Base-by-base conservation (phyloP, 805 yeast genomes). In the Crinitomyces ghanaensis region DNA sequence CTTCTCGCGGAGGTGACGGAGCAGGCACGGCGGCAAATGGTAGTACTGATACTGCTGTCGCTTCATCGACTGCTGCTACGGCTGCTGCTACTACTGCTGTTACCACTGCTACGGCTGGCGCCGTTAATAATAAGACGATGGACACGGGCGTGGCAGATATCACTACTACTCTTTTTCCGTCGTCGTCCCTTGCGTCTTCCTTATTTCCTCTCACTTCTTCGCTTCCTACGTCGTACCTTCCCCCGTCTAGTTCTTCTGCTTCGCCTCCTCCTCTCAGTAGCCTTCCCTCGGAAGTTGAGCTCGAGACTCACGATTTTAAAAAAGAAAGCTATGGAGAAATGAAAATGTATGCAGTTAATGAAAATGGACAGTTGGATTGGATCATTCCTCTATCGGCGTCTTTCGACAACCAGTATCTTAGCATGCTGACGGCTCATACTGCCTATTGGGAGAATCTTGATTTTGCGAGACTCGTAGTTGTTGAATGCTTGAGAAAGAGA, bases 401-500 rank as follows among this genome's bases (percentile, higher is more conserved):
- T 12, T 68, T 86, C 41, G 93, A 84, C 41, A 71, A 83, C 31
- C 85, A 91, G 36, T 60, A 85, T 28, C 63, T 88, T 9, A 72
- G 82, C 17, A 86, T 94, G 12, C 62, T 88, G 6, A 81, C 81
- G 31, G 91, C 97, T 0, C 98, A 88, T 56, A 77, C 82, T 2
- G 75, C 85, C 20, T 88, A 88, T 57, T 82, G 93, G 64, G 93
- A 83, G 46, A 93, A 83, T 41, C 63, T 72, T 33, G 85, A 85
- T 44, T 73, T 88, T 33, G 88, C 94, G 0, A 81, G 85, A 26
- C 40, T 62, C 36, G 50, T 62, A 1, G 65, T 60, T 2, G 35
- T 56, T 4, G 66, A 61, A 30, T 49, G 60, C 31, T 48, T 52
- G 8, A 41, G 63, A 8, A 19, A 24, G 17, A 43, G 43, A 5